phyloP scores from a whole-genome alignment of 768 basidiomycete genomes.

The Cystofilobasidium ferigula region DNA sequence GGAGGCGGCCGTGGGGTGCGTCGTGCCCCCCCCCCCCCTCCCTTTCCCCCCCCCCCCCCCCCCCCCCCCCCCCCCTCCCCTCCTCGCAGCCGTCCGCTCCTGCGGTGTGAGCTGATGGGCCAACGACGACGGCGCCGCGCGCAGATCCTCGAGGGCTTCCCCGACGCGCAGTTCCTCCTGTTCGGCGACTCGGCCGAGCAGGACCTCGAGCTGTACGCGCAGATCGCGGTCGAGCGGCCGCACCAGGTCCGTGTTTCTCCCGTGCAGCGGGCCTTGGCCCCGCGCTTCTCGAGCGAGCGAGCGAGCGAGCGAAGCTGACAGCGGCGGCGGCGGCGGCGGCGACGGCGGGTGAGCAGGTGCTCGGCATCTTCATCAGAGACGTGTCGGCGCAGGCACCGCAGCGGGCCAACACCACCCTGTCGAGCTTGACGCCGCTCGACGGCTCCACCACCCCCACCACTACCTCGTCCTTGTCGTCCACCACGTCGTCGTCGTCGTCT shows the following conservation, averaged over 20 bases:
- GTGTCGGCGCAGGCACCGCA: constrained; percentile 40
- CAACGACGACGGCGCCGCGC: neutral
- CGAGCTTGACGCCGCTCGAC: neutral
- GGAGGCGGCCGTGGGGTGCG: too few species aligned
- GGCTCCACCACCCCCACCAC: too few species aligned
- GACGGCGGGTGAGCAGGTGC: constrained; percentile 41
- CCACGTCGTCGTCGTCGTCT: neutral
- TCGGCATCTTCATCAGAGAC: constrained; percentile 74
- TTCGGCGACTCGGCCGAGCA: constrained; percentile 92
- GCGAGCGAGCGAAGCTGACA: too few species aligned
- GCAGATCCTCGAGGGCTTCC: constrained; percentile 55
- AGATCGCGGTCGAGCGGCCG: constrained; percentile 55
- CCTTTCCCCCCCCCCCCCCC: too few species aligned
- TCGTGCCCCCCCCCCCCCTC: too few species aligned
- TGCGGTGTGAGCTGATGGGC: neutral
- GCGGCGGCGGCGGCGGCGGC: too few species aligned
- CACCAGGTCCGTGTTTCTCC: constrained; percentile 33
- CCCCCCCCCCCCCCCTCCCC: too few species aligned
- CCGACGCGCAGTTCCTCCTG: constrained; percentile 63
- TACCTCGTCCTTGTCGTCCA: constrained; percentile 1
- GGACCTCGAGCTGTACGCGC: constrained; percentile 79
- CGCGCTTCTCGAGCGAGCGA: neutral
- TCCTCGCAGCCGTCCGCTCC: neutral
- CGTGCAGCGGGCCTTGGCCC: neutral
- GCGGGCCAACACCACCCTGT: neutral